Evolutionary conservation across 176 grass and related monocot species (phyloP), one percentile per base, ranked within the genome.

Genomic region (Hsuehochloa calcarea): DNA sequence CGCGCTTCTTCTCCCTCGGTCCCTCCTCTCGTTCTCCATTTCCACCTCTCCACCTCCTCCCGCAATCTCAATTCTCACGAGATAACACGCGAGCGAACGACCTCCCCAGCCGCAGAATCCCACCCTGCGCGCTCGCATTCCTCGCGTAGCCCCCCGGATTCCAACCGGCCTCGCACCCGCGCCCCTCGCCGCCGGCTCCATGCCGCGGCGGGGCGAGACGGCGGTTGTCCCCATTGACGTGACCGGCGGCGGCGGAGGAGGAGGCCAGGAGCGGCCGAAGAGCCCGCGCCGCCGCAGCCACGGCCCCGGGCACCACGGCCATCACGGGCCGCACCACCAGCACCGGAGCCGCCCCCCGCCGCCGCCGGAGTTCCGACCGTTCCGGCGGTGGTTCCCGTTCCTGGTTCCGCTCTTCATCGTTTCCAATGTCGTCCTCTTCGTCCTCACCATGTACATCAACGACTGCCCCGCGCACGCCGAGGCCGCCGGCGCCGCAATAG

Each of bases 401-500:
- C 88, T 99, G 19, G 88, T 96, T 56, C 91, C 96, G 49, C 39
- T 89, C 62, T 90, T 96, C 78, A 54, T 94, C 6, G 65, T 87
- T 52, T 84, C 86, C 45, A 92, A 96, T 70, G 17, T 92, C 40
- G 90, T 39, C 17, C 65, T 96, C 62, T 99, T 99, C 91, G 68
- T 90, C 12, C 80, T 92, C 77, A 89, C 91, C 34, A 96, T 99
- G 96, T 99, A 94, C 91, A 34, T 89, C 39, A 99, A 99, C 78
- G 88, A 99, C 72, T 99, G 96, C 81, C 96, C 96, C 65, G 68
- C 67, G 31, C 89, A 85, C 59, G 60, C 40, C 67, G 58, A 56
- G 38, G 62, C 17, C 79, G 34, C 87, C 66, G 74, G 80, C 56
- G 51, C 40, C 16, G 92, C 76, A 60, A 91, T 90, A 22, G 84